phyloP scores from a whole-genome alignment of 139 green algal species.

The Zygnema cylindricum region DNA sequence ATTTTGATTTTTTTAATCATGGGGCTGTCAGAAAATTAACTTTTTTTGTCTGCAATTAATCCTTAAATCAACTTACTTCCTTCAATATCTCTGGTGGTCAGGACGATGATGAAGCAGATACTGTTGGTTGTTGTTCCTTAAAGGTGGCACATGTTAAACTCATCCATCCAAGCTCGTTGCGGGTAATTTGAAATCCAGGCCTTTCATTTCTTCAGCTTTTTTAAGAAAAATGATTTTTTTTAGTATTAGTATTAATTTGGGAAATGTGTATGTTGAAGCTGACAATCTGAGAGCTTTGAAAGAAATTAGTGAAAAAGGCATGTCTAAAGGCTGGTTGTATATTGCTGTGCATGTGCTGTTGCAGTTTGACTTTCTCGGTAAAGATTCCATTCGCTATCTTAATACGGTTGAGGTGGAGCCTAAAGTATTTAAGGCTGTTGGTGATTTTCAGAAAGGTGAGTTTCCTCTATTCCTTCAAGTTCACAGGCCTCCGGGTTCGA shows the following conservation, averaged over 20 bases:
- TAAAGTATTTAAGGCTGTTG: conserved; percentile 43
- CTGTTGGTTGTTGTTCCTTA: conserved; percentile 94
- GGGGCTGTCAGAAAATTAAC: not conserved
- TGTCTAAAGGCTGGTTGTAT: no score
- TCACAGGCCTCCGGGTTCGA: no score
- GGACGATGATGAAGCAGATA: conserved; percentile 98
- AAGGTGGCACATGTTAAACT: conserved; percentile 75
- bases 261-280: no score
- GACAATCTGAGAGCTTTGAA: no score
- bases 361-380: conserved; percentile 98
- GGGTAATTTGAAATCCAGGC: conserved; percentile 29
- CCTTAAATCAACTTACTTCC: no score
- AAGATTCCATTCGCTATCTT: conserved; percentile 97
- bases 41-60: no score
- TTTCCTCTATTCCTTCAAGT: no score
- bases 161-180: conserved; percentile 27
- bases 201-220: not conserved
- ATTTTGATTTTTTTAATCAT: no score
- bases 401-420: conserved; percentile 89
- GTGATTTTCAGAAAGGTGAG: conserved; percentile 71
- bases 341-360: no score
- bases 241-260: no score
- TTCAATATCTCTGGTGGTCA: conserved; percentile 23
- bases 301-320: no score
- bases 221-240: no score